Base-by-base conservation (phyloP, 2,329 filamentous ascomycete genomes). In the Emmonsiellopsis sp. region DNA sequence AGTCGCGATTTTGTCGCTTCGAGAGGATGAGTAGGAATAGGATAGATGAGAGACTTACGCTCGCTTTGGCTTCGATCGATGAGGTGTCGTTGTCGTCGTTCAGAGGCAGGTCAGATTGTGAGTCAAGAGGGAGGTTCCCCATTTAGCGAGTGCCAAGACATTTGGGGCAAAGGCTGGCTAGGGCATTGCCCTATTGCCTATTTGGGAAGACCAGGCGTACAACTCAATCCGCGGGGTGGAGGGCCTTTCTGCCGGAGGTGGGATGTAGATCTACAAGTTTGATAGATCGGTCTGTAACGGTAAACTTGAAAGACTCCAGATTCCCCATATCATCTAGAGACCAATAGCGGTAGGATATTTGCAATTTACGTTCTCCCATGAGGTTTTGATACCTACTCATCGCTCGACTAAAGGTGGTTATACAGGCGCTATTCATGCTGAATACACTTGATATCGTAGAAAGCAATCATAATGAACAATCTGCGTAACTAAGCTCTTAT, bases 151-250 rank as follows among this genome's bases (percentile, higher is more conserved):
- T 35, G 54, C 45, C 51, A 52, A 56, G 54, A 38, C 32, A 9
- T 41, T 26, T 13, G 31, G 13, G 44, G 7, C 32, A 13, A 9
- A 3, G 30, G 11, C 20, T 37, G 30, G 37, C 26, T 51, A 57
- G 55, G 55, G 55, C 44, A 53, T 53, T 50, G 55, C 55, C 55
- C 55, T 57, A 52, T 51, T 54, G 10, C 53, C 46, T 26, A 34
- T 57, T 55, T 53, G 10, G 50, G 42, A 46, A 20, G 47, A 2
- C 5, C 20, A 26, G 20, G 5, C 20, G 5, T 26, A 1, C 20
- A 5, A 5, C 20, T 3, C 20, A 26, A 5, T 30, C 31, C 16
- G 16, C 42, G 42, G 16, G 42, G 11, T 45, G 42, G 8, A 11
- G 9, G 31, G 5, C 43, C 20, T 3, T 45, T 11, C 10, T 45